Evolutionary conservation across 2,329 filamentous ascomycete species (phyloP), one percentile per base, ranked within the genome.

Genomic region (Paramyrothecium roridum): DNA sequence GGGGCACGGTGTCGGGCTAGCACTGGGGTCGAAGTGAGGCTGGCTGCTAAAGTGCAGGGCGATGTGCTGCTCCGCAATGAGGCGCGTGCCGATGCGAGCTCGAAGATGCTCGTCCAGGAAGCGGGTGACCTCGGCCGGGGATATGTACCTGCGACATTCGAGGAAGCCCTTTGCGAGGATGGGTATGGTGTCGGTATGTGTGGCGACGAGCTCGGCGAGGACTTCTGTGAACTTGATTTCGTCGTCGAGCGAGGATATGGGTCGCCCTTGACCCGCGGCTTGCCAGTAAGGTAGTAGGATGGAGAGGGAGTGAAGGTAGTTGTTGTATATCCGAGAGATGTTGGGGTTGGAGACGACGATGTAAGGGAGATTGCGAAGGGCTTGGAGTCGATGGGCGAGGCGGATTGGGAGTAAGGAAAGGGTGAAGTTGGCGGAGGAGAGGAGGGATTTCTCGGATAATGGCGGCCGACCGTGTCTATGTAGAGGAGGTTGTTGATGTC

Each of bases 271-370:
- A 47, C 63, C 63, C 8, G 70, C 81, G 33, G 88, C 86, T 67
- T 73, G 71, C 65, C 71, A 73, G 76, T 93, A 97, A 6, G 93
- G 93, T 3, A 98, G 83, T 17, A 99, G 81, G 1, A 92, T 96
- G 2, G 90, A 93, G 20, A 99, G 79, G 2, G 92, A 96, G 73
- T 97, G 93, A 48, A 96, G 80, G 72, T 99, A 99, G 74, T 97
- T 98, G 73, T 90, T 87, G 79, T 98, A 96, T 61, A 99, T 99
- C 65, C 89, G 88, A 23, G 88, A 90, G 63, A 99, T 92, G 70
- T 97, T 91, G 1, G 92, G 91, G 70, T 99, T 98, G n/a, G 93
- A 93, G 23, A 99, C 95, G 54, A 99, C 93, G 61, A 99, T 98
- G 73, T 93, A 99, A 0, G 95, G 95, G 10, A 99, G 84, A 69